These are phyloP conservation scores for Fusarium drepaniforme DNA, from an alignment of 2,329 filamentous ascomycete species.

Conservation along the genomic window DNA sequence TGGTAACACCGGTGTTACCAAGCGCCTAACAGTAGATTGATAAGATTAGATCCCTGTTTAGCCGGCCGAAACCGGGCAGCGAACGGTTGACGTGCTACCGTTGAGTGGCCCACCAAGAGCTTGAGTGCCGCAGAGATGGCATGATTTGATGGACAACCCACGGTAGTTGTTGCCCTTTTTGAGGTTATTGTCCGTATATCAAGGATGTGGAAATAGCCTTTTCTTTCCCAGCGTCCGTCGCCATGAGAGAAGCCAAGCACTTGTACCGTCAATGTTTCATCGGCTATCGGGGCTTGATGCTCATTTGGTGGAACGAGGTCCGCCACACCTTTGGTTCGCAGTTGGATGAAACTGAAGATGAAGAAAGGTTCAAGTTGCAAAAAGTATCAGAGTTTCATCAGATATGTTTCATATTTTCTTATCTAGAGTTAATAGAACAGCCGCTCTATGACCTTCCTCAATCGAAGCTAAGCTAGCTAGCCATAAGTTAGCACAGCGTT, in stretches of 20 bases:
- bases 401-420: neutral
- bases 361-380: neutral
- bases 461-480: neutral
- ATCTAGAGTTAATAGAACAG: neutral
- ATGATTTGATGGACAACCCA: neutral
- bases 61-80: constrained; percentile 32
- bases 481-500: neutral
- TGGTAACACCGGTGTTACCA: constrained; percentile 38
- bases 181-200: neutral
- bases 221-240: neutral
- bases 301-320: neutral
- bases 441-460: neutral
- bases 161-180: neutral
- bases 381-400: neutral
- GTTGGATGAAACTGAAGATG: neutral
- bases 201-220: neutral
- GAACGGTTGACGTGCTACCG: constrained; percentile 7
- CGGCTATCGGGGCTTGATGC: neutral
- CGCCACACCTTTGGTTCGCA: neutral
- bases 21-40: constrained; percentile 48
- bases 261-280: neutral
- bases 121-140: constrained; percentile 7
- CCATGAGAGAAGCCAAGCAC: neutral
- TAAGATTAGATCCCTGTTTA: constrained; percentile 52
- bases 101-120: constrained; percentile 3